Evolutionary conservation across 805 yeast species (phyloP), one percentile per base, ranked within the genome.

Genomic region (Cyberlindnera mrakii): DNA sequence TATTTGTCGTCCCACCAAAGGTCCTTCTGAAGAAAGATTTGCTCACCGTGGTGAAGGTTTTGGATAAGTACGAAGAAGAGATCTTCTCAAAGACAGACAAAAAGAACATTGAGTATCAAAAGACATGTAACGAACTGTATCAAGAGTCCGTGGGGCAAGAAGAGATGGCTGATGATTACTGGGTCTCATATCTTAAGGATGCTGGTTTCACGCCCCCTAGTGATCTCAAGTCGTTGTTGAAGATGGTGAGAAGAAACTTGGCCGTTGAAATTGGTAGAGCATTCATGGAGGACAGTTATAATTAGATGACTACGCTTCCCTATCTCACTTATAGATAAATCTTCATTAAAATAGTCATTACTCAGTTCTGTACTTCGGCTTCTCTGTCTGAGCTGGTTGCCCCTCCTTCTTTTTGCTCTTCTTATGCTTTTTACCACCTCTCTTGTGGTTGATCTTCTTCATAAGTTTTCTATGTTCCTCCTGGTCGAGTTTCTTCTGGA

Each of bases 351-450:
- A 23, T n/a, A 16, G 35, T 32, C 20, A 18, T 34, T 11, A 20
- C 27, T 18, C 27, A 9, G 15, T 34, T 17, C n/a, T 18, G 25
- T n/a, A 25, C 36, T 18, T 11, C 11, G 16, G 27, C 36, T 13
- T 19, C 27, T 32, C 14, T n/a, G 14, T 16, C 14, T 16, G 19
- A 32, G 20, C 35, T 16, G 13, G 17, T 32, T 32, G 17, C 11
- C 11, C 37, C n/a, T 29, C 33, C 7, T 14, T 35, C 5, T 16
- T 37, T n/a, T 34, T 23, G 1, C 37, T 33, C 14, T 45, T 57
- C 45, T 54, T 53, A 25, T 55, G 46, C 50, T 50, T 52, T 35
- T 51, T 53, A 32, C 58, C 60, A 25, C 55, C 57, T 52, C 55
- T 48, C 30, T 46, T 53, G 17, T 46, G 51, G 29, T 50, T 47